Evolutionary conservation across 805 yeast species (phyloP).

Genomic region (Barnettozyma sucrosica): DNA sequence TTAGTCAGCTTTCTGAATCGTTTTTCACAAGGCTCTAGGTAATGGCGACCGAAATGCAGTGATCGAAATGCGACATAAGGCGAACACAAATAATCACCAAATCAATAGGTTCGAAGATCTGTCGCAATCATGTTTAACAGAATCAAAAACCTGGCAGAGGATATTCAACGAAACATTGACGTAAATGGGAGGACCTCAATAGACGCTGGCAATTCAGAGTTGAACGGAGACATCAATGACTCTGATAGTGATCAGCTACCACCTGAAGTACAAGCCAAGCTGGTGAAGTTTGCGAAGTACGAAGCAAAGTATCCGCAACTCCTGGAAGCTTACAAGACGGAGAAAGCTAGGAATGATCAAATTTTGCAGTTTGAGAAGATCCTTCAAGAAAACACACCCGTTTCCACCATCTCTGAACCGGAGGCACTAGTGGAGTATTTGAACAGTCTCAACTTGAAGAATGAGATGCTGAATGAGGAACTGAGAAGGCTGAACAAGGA

Average conservation of each 20-base stretch:
- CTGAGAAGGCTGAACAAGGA: constrained; percentile 36
- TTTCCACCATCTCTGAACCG: constrained; percentile 66
- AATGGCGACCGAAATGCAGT: not conserved
- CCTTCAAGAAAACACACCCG: constrained; percentile 75
- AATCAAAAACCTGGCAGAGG: constrained; percentile 58
- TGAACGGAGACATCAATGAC: constrained; percentile 1
- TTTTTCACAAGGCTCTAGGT: not conserved
- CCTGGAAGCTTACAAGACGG: constrained; percentile 78
- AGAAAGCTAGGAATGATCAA: constrained; percentile 59
- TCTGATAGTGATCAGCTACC: constrained; percentile 33
- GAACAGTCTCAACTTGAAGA: constrained; percentile 54
- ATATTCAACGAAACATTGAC: constrained; percentile 40
- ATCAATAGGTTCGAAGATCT: not conserved
- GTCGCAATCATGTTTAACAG: constrained; percentile 20
- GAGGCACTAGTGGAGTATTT: constrained; percentile 67
- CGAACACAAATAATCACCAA: not conserved
- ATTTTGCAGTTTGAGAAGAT: constrained; percentile 61
- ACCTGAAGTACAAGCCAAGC: constrained; percentile 50
- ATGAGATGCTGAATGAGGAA: constrained; percentile 57
- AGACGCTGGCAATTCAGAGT: not conserved
- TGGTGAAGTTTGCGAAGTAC: constrained; percentile 75
- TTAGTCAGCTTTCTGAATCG: not conserved
- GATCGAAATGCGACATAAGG: not conserved
- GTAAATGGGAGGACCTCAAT: constrained; percentile 18
- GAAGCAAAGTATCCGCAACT: constrained; percentile 87